These are phyloP conservation scores for Lanmaoa rubissima DNA, from an alignment of 768 basidiomycete species.

Conservation along the genomic window DNA sequence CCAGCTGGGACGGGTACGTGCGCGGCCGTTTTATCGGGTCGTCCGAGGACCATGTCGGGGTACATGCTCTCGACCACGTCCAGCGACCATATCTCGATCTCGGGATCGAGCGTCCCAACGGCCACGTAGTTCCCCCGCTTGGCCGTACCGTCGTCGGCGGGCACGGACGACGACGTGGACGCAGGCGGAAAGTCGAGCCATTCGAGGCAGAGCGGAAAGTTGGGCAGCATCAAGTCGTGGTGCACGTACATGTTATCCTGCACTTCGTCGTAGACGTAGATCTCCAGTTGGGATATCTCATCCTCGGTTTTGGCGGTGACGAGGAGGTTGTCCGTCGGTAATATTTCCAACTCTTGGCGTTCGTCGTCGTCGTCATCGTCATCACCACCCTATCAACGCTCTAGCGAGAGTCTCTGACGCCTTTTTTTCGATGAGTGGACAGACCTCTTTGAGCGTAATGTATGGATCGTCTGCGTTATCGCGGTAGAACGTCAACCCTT, in stretches of 20 bases:
- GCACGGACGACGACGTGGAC: slow-evolving; percentile 40
- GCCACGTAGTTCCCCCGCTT: slow-evolving; percentile 87
- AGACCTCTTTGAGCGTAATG: slow-evolving; percentile 90
- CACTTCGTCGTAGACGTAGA: slow-evolving; percentile 93
- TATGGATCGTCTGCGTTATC: slow-evolving; percentile 95
- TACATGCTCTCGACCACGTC: slow-evolving; percentile 94
- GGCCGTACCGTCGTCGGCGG: slow-evolving; percentile 27
- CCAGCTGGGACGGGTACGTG: slow-evolving; percentile 77
- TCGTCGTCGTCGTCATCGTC: slow-evolving; percentile 66
- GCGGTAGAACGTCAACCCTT: slow-evolving; percentile 88
- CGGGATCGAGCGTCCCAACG: slow-evolving; percentile 94
- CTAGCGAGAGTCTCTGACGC: not conserved
- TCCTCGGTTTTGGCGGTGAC: slow-evolving; percentile 95
- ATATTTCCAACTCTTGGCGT: slow-evolving; percentile 83
- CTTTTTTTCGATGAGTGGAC: slow-evolving; percentile 17
- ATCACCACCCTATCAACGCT: slow-evolving; percentile 37
- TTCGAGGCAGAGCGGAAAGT: slow-evolving; percentile 97
- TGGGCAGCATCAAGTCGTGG: slow-evolving; percentile 96
- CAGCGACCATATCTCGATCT: slow-evolving; percentile 98
- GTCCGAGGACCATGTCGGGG: slow-evolving; percentile 87
- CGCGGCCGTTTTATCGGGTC: slow-evolving; percentile 78
- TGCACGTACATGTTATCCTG: slow-evolving; percentile 93
- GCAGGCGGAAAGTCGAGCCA: slow-evolving; percentile 96
- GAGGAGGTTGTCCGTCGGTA: slow-evolving; percentile 89
- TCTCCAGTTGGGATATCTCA: slow-evolving; percentile 92